These are phyloP conservation scores for Lactifluus echinatus DNA, from an alignment of 768 basidiomycete genomes.

Conservation along the genomic window DNA sequence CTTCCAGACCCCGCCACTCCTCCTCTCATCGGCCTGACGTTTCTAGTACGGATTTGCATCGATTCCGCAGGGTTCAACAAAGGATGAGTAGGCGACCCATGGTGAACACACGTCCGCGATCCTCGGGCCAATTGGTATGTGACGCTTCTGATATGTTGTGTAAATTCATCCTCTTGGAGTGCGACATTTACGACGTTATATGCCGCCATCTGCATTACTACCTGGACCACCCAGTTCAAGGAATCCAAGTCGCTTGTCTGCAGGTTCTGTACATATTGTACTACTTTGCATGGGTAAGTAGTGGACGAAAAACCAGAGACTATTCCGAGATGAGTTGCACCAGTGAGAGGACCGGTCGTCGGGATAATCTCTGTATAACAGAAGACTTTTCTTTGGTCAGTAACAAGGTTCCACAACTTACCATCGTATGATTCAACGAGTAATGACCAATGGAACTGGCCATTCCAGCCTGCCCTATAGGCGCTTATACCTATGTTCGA, in stretches of 20 bases:
- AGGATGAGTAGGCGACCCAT: neutral
- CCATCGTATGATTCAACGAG: neutral
- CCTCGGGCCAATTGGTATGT: neutral
- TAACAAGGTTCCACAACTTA: neutral
- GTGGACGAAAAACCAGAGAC: neutral
- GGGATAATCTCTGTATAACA: too few species aligned
- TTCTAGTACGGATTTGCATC: neutral
- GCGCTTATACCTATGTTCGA: neutral
- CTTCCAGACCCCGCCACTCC: neutral
- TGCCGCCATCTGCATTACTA: neutral
- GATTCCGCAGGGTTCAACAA: neutral
- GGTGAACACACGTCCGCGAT: neutral
- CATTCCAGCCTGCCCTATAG: neutral
- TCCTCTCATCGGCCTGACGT: slow-evolving; percentile 2
- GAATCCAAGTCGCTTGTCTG: neutral
- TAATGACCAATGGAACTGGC: neutral
- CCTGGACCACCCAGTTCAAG: slow-evolving; percentile 1
- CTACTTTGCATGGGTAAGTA: neutral
- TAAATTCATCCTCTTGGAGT: neutral
- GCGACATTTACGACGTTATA: neutral
- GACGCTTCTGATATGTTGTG: neutral
- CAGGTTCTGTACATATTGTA: neutral
- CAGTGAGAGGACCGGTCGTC: neutral
- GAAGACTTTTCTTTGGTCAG: too few species aligned
- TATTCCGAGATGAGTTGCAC: neutral